Base-by-base conservation (phyloP, 164 flowering plant species). In the Magnolia changhungtana region DNA sequence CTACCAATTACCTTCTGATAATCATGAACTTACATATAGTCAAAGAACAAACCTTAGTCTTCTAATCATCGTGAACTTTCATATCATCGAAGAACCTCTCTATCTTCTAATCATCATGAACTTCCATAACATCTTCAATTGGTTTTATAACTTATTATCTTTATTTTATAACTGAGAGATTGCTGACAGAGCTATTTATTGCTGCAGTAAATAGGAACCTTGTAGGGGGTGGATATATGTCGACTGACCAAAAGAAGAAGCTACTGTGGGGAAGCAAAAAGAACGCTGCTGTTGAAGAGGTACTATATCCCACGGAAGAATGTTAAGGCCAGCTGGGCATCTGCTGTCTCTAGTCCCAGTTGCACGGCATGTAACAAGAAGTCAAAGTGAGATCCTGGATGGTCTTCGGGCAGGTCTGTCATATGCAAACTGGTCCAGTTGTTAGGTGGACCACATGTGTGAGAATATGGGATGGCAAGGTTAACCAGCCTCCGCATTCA, bases 171-270 rank as follows among this genome's bases (percentile, higher is more conserved):
- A 55, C 18, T 55, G 61, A 11, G 61, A 16, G 18, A 55, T 55
- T 16, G 3, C 61, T 55, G 61, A 55, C 18, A 16, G 14, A 29
- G 14, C 64, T 16, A 16, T 78, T 55, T 68, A 67, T 31, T 4
- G 52, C 16, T 37, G 50, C 73, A 75, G 78, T 96, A 67, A 96
- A 96, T 80, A 90, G 69, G 83, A 96, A 94, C 81, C 89, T 96
- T 72, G 79, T 87, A 75, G 93, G 94, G 11, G 89, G 82, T 72
- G 92, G 97, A n/a, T 81, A 68, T 76, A 79, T 94, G 91, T 87
- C 99, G 45, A 79, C 97, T 73, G 99, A 94, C 68, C 97, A 94
- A 81, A 95, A 96, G 90, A 96, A 94, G 87, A 94, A 94, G 86
- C 88, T 96, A 72, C 80, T 96, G 50, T 94, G 98, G 98, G 99